Evolutionary conservation across 2,329 filamentous ascomycete species (phyloP), one percentile per base, ranked within the genome.

Genomic region (Thelonectria rubi): DNA sequence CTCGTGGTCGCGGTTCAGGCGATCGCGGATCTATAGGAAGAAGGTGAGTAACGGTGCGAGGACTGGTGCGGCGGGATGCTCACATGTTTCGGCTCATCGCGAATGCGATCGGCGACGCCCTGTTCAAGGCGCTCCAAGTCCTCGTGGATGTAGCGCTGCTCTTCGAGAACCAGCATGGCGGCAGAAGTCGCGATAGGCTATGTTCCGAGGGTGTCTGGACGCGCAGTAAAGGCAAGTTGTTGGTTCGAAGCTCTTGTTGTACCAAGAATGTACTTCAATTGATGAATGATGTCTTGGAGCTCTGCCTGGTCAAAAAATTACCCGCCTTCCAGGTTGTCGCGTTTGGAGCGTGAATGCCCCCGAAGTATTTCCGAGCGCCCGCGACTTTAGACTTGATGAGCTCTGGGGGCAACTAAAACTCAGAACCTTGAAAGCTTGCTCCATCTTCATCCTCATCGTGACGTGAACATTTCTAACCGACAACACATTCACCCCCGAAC

Each of bases 101-200:
- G 85, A 63, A 96, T 87, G 73, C 94, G 91, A 80, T 98, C 94
- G 56, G 92, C 91, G 72, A 97, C 91, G 55, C 92, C 95, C 77
- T 97, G 93, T 80, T 99, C 95, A 62, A 99, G 86, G 66, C 95
- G 90, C 84, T 99, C 95, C 52, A 99, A 82, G 79, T 99, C 95
- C 86, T 99, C 95, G 72, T 97, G 94, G 71, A 97, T 87, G 73
- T 92, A 93, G 71, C 95, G 88, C 80, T 98, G 91, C 71, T 98
- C 94, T 82, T 99, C 96, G 66, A 97, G 81, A 69, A 97, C 82
- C 88, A 97, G 82, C 93, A 97, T 89, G 7, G 68, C 45, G 30
- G 46, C 7, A 11, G 9, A 21, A 37, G 7, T 10, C 5, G 14
- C 34, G 18, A 17, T 12, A 30, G 18, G 18, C 42, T 51, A 3